Percentiles rank a stretch among this genome's conserved stretches.
Evolutionary conservation across 2,329 filamentous ascomycete genomes (phyloP).

Genomic region (Phaeosphaeriaceae sp.): DNA sequence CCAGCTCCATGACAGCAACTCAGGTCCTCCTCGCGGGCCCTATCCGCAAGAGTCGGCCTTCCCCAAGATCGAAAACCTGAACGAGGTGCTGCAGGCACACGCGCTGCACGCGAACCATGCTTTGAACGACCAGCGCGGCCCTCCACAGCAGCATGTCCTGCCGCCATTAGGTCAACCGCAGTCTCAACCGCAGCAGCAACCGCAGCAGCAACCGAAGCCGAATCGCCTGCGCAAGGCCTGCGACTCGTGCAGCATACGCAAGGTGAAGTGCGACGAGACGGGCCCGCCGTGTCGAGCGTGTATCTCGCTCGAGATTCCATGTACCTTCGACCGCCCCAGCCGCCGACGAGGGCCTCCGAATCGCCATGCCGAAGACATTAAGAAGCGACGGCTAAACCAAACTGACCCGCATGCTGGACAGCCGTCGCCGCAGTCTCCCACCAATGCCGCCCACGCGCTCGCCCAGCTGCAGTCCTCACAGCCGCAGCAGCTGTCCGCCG

Average conservation of each 20-base stretch:
- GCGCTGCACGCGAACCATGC: slow-evolving; percentile 46
- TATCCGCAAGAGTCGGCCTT: slow-evolving; percentile 35
- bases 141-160: slow-evolving; percentile 16
- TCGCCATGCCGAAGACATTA: slow-evolving; percentile 70
- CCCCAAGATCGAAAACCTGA: slow-evolving; percentile 46
- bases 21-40: slow-evolving; percentile 14
- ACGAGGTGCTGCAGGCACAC: slow-evolving; percentile 46
- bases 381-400: slow-evolving; percentile 63
- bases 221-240: slow-evolving; percentile 51
- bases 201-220: slow-evolving; percentile 37
- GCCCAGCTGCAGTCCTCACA: slow-evolving; percentile 57
- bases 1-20: background rate
- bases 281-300: slow-evolving; percentile 73
- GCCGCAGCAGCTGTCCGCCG: slow-evolving; percentile 61
- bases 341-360: slow-evolving; percentile 71
- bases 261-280: slow-evolving; percentile 68
- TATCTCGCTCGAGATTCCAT: slow-evolving; percentile 69
- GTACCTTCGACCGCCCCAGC: slow-evolving; percentile 70
- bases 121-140: slow-evolving; percentile 33
- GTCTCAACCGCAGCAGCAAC: slow-evolving; percentile 21
- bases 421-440: slow-evolving; percentile 58
- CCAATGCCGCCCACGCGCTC: slow-evolving; percentile 61
- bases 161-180: slow-evolving; percentile 16
- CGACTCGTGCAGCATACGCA: slow-evolving; percentile 52
- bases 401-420: slow-evolving; percentile 49